Evolutionary conservation across 2,329 filamentous ascomycete genomes (phyloP).

Genomic region (Didymella sp.): DNA sequence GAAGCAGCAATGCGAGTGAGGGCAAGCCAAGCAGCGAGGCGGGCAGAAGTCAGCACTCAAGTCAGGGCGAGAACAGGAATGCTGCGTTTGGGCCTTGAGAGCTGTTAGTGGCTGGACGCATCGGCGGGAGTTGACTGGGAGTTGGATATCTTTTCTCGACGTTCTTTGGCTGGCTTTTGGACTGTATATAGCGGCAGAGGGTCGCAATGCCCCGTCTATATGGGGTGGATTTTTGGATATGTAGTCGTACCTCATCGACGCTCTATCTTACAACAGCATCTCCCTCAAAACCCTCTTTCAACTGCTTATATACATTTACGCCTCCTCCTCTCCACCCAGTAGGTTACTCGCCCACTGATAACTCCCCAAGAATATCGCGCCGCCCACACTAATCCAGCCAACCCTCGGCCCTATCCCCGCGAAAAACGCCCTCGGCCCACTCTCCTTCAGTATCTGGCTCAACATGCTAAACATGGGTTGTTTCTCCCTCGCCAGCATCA

Average conservation of each 20-base stretch:
- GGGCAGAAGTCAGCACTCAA: slow-evolving; percentile 32
- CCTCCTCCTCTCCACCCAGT: slow-evolving; percentile 58
- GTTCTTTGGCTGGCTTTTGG: slow-evolving; percentile 4
- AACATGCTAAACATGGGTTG: slow-evolving; percentile 67
- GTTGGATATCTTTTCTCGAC: not conserved
- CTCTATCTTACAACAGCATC: slow-evolving; percentile 3
- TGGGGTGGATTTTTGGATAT: not conserved
- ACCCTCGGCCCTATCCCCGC: slow-evolving; percentile 81
- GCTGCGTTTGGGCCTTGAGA: slow-evolving; percentile 28
- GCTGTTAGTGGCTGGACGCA: not conserved
- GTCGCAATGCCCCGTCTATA: not conserved
- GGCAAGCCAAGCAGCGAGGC: slow-evolving; percentile 45
- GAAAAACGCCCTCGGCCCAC: slow-evolving; percentile 74
- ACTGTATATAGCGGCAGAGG: slow-evolving; percentile 8
- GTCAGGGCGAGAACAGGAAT: slow-evolving; percentile 24
- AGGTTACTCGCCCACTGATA: slow-evolving; percentile 89
- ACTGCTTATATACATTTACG: slow-evolving; percentile 42
- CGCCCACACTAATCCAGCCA: slow-evolving; percentile 93
- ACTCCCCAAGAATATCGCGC: slow-evolving; percentile 91
- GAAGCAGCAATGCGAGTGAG: slow-evolving; percentile 40
- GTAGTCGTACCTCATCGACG: not conserved
- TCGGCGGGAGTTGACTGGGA: not conserved
- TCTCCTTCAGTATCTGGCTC: slow-evolving; percentile 67
- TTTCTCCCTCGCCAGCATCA: slow-evolving; percentile 84
- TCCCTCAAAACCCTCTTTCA: slow-evolving; percentile 17